These are phyloP conservation scores for Abrus precatorius DNA, from an alignment of 306 rosid genomes.

Conservation along the genomic window DNA sequence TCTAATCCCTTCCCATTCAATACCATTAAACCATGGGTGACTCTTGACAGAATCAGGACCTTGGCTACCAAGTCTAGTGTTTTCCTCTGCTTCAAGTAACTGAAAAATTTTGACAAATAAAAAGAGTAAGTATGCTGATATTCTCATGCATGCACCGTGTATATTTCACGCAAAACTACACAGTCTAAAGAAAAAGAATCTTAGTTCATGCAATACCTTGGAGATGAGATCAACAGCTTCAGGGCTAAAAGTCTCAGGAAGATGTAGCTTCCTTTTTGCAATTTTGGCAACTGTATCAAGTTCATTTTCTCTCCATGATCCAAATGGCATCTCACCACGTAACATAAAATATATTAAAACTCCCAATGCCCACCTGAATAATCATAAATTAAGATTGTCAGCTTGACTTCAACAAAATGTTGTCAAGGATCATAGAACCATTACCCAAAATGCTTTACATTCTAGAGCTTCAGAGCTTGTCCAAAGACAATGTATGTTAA, in stretches of 20 bases:
- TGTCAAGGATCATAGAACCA: conserved; percentile 33
- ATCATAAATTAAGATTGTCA: conserved; percentile 37
- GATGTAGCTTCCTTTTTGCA: conserved; percentile 79
- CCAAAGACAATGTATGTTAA: background rate
- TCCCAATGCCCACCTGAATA: conserved; percentile 95
- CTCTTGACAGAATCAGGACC: conserved; percentile 71
- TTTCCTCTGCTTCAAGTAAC: conserved; percentile 94
- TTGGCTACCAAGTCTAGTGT: conserved; percentile 80
- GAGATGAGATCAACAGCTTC: conserved; percentile 85
- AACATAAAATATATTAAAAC: conserved; percentile 88
- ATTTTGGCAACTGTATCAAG: conserved; percentile 89
- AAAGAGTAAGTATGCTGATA: conserved; percentile 42
- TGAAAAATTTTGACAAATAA: conserved; percentile 53
- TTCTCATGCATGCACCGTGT: conserved; percentile 6
- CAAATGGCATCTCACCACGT: conserved; percentile 89
- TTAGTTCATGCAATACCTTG: conserved; percentile 65
- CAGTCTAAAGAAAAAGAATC: background rate
- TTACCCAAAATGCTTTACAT: conserved; percentile 14
- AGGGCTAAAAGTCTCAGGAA: conserved; percentile 83
- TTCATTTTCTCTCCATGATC: conserved; percentile 95
- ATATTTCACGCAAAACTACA: background rate
- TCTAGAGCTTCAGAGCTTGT: conserved; percentile 3
- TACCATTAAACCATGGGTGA: conserved; percentile 90
- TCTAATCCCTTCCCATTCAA: conserved; percentile 81
- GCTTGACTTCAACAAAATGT: conserved; percentile 20